These are phyloP conservation scores for Diaporthe vexans DNA, from an alignment of 2,329 filamentous ascomycete species.

Conservation along the genomic window DNA sequence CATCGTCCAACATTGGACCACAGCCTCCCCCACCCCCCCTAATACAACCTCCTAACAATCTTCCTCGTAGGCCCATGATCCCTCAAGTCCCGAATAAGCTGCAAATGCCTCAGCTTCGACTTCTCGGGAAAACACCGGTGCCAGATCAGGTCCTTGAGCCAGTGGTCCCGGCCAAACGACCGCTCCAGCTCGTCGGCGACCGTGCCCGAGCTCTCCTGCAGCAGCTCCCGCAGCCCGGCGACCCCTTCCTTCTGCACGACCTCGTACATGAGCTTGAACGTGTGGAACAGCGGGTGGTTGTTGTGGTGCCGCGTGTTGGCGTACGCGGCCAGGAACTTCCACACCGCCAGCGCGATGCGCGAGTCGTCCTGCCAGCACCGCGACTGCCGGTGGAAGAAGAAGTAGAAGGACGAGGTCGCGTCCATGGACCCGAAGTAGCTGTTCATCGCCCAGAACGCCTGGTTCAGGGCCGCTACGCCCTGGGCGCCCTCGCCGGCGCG, in stretches of 20 bases:
- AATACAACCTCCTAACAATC: conserved; percentile 36
- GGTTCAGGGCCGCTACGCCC: conserved; percentile 35
- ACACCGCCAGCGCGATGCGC: conserved; percentile 37
- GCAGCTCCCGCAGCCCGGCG: conserved; percentile 27
- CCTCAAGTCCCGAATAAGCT: conserved; percentile 32
- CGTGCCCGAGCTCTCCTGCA: conserved; percentile 34
- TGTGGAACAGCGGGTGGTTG: conserved; percentile 39
- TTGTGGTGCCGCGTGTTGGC: conserved; percentile 17
- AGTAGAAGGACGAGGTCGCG: conserved; percentile 37
- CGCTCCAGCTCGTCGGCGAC: conserved; percentile 37
- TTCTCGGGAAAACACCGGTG: conserved; percentile 37
- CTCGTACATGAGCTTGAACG: conserved; percentile 39
- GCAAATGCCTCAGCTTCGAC: conserved; percentile 38
- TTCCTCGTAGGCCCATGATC: conserved; percentile 35
- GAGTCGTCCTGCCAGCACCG: conserved; percentile 37
- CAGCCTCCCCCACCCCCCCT: too few species aligned
- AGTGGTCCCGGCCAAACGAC: conserved; percentile 35
- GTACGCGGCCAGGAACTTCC: conserved; percentile 38
- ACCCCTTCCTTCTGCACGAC: conserved; percentile 38
- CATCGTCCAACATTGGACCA: neutral
- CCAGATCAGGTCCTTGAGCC: conserved; percentile 38
- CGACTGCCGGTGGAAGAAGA: conserved; percentile 40
- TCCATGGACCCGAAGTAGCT: conserved; percentile 31
- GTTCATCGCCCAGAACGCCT: conserved; percentile 38
- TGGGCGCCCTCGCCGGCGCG: conserved; percentile 19